These are phyloP conservation scores for Clohesyomyces aquaticus DNA, from an alignment of 495 filamentous ascomycete species.

Conservation along the genomic window DNA sequence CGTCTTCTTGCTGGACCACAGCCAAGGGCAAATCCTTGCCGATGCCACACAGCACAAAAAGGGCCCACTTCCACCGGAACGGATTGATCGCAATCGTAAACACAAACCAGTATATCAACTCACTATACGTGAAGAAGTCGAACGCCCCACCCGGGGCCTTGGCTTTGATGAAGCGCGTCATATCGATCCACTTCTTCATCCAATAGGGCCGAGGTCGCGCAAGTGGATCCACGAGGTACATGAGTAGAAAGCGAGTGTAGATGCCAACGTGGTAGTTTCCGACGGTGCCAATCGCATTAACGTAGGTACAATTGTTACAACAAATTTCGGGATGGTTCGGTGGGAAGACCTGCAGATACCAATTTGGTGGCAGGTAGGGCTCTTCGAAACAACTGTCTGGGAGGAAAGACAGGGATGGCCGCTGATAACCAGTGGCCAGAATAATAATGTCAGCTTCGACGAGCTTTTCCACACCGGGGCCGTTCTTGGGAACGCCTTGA, in stretches of 20 bases:
- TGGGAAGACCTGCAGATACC: conserved; percentile 86
- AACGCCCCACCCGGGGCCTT: conserved; percentile 68
- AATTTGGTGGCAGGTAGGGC: conserved; percentile 77
- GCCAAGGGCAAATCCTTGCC: conserved; percentile 66
- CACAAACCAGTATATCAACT: conserved; percentile 82
- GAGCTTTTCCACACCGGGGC: conserved; percentile 65
- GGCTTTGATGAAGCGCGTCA: conserved; percentile 74
- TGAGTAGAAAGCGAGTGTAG: conserved; percentile 80
- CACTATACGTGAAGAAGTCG: conserved; percentile 86
- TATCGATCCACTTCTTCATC: conserved; percentile 87
- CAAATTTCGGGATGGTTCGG: conserved; percentile 66
- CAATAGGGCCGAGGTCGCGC: conserved; percentile 68
- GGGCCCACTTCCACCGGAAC: conserved; percentile 79
- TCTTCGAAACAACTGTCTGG: conserved; percentile 70
- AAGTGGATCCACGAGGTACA: conserved; percentile 81
- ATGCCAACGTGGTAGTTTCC: conserved; percentile 90
- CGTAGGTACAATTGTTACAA: conserved; percentile 82
- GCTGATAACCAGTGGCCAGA: conserved; percentile 80
- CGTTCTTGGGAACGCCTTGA: conserved; percentile 72
- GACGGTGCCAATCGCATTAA: conserved; percentile 78
- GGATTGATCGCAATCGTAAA: conserved; percentile 80
- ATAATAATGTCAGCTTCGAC: conserved; percentile 76
- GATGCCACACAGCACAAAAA: conserved; percentile 79
- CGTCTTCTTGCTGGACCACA: conserved; percentile 68
- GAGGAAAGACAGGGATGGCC: conserved; percentile 73